These are phyloP conservation scores for Hypoxylon fragiforme DNA, from an alignment of 495 filamentous ascomycete genomes.

Conservation along the genomic window DNA sequence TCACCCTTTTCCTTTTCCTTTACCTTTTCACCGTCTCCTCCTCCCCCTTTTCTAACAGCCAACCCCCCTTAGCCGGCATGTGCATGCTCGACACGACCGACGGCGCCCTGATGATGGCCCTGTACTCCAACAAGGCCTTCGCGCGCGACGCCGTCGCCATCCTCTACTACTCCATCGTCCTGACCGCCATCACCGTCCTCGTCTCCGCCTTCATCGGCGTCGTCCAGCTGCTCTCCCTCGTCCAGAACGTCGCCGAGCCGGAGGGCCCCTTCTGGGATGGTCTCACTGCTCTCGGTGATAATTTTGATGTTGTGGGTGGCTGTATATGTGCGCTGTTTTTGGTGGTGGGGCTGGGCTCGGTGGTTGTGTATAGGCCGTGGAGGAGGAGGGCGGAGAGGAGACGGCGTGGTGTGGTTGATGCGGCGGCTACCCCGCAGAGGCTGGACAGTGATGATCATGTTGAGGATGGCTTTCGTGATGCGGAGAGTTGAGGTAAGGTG, in stretches of 20 bases:
- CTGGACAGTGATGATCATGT: slow-evolving; percentile 18
- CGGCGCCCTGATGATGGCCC: slow-evolving; percentile 90
- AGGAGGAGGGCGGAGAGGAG: slow-evolving; percentile 50
- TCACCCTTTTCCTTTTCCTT: too few relatives aligned
- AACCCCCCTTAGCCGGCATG: slow-evolving; percentile 69
- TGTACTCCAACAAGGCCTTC: slow-evolving; percentile 79
- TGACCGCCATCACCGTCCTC: slow-evolving; percentile 83
- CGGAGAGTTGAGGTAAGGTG: slow-evolving; percentile 1
- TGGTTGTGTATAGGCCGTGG: slow-evolving; percentile 78
- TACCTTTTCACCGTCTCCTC: background rate
- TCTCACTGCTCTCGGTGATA: slow-evolving; percentile 70
- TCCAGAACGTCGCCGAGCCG: slow-evolving; percentile 72
- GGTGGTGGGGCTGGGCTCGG: slow-evolving; percentile 70
- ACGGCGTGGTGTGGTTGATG: too few relatives aligned
- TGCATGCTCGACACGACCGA: slow-evolving; percentile 88
- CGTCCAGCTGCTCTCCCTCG: slow-evolving; percentile 79
- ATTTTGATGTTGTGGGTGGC: slow-evolving; percentile 86
- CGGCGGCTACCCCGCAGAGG: slow-evolving; percentile 1
- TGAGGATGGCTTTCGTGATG: slow-evolving; percentile 21
- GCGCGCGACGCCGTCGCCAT: slow-evolving; percentile 82
- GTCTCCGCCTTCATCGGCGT: slow-evolving; percentile 84
- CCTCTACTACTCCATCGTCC: slow-evolving; percentile 89
- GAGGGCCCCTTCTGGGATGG: slow-evolving; percentile 85
- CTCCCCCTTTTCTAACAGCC: background rate
- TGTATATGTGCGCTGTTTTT: slow-evolving; percentile 83